Evolutionary conservation across 1,284 basidiomycete genomes (phyloP).

Genomic region (Ceratorhiza oryzae-sativae): DNA sequence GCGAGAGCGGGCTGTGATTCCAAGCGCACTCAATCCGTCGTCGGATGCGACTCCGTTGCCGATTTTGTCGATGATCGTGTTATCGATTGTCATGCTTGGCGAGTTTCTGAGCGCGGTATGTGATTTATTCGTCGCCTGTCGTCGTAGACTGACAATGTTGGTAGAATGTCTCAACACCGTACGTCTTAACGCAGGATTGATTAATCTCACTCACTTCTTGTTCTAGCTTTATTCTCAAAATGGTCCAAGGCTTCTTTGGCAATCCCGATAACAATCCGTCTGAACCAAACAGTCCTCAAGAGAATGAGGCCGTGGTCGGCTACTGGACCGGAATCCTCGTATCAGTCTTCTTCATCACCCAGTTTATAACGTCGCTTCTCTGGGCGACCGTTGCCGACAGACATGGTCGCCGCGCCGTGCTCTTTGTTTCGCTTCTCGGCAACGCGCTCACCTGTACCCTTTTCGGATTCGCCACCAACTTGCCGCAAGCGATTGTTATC

Average conservation of each 20-base stretch:
- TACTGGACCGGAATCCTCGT: slow-evolving; percentile 87
- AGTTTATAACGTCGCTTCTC: slow-evolving; percentile 92
- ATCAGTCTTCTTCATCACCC: slow-evolving; percentile 80
- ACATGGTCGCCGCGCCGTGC: slow-evolving; percentile 85
- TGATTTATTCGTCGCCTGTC: neutral
- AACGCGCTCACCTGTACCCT: slow-evolving; percentile 78
- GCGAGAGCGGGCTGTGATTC: slow-evolving; percentile 69
- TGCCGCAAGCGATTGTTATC: slow-evolving; percentile 85
- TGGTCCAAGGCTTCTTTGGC: slow-evolving; percentile 24
- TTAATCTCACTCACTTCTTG: slow-evolving; percentile 13
- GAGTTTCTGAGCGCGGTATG: slow-evolving; percentile 81
- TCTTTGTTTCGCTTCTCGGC: slow-evolving; percentile 85
- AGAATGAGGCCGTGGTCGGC: slow-evolving; percentile 73
- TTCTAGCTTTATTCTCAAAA: slow-evolving; percentile 22
- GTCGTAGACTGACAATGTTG: neutral
- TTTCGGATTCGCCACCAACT: slow-evolving; percentile 85
- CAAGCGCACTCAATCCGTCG: slow-evolving; percentile 68
- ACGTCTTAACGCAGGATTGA: slow-evolving; percentile 75
- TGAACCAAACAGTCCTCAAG: slow-evolving; percentile 20
- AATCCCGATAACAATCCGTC: slow-evolving; percentile 13
- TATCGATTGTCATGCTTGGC: slow-evolving; percentile 92
- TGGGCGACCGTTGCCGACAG: slow-evolving; percentile 94
- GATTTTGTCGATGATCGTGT: slow-evolving; percentile 84
- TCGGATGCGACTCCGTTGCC: slow-evolving; percentile 74
- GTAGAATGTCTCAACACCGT: slow-evolving; percentile 83